Evolutionary conservation across 805 yeast genomes (phyloP).

Genomic region (Metschnikowia lachancei): DNA sequence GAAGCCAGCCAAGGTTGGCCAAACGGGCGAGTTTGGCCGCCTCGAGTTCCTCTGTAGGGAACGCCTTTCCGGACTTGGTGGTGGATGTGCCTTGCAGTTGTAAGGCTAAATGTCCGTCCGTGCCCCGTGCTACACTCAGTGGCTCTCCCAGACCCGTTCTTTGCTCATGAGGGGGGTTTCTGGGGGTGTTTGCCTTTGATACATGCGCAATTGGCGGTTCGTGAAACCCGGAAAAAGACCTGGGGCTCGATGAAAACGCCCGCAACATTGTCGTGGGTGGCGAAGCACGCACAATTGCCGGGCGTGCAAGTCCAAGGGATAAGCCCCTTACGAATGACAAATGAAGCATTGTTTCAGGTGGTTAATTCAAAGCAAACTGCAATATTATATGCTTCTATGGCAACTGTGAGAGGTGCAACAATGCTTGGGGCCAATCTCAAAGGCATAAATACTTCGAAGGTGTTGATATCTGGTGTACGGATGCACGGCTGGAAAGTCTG

Average conservation of each 20-base stretch:
- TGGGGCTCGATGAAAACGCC: slow-evolving; percentile 1
- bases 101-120: not conserved
- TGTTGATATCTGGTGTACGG: too few relatives aligned
- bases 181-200: not conserved
- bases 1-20: slow-evolving; percentile 45
- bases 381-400: too few relatives aligned
- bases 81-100: not conserved
- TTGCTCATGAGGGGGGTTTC: too few relatives aligned
- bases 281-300: slow-evolving; percentile 1
- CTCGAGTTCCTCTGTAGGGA: slow-evolving; percentile 43
- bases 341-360: not conserved
- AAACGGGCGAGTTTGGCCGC: slow-evolving; percentile 52
- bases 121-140: not conserved
- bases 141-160: not conserved
- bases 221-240: slow-evolving; percentile 9
- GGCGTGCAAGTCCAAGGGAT: not conserved
- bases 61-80: slow-evolving; percentile 13
- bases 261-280: not conserved
- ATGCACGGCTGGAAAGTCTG: too few relatives aligned
- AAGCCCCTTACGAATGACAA: not conserved
- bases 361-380: too few relatives aligned
- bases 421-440: too few relatives aligned
- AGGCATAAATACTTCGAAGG: too few relatives aligned
- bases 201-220: slow-evolving; percentile 13
- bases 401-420: not conserved